Base-by-base conservation (phyloP, 2,329 filamentous ascomycete genomes). In the Pestalotiopsis sp. region DNA sequence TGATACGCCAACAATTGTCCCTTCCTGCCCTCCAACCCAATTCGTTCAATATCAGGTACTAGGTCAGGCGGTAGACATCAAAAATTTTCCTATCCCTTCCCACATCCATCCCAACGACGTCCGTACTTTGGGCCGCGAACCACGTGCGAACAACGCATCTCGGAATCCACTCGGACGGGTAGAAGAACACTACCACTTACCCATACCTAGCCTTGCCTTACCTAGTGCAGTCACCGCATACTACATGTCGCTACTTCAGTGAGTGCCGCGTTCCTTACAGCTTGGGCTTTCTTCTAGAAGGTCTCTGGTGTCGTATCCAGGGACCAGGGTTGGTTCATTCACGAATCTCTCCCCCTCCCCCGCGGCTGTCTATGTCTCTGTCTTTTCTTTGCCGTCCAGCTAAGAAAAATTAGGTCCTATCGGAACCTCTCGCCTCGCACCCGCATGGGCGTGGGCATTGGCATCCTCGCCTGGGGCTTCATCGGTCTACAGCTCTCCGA, bases 401-500 rank as follows among this genome's bases (percentile, higher is more conserved):
- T 36, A 36, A 36, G 31, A 36, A 9, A 3, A 36, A 36, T 9
- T 65, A 92, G 90, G 75, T 84, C 90, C 66, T 97, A 94, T 83
- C 90, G 87, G 77, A 89, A 87, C 74, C 90, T 97, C 66, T 83
- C 91, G 3, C 87, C 91, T 20, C 90, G 88, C 73, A 91, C 92
- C 27, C 92, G 92, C 68, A 81, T 93, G 57, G 81, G 91, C 62
- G 85, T 97, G 71, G 95, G 95, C 73, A 78, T 90, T 63, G 92
- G 90, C 74, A 81, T 97, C 72, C 89, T 97, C 76, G 88, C 88
- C 41, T 97, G 94, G 89, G 93, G 93, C 14, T 82, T 84, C 56
- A 82, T 89, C 56, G 95, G 93, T 17, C 85, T 96, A n/a, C 91
- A 91, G 77, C 77, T 93, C 20, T 90, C 92, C 4, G 92, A 95